A percentile compares a stretch with the other conserved stretches of the same genome.
Conservation (phyloP, 1,284 basidiomycete species). For the Fistulinella cinereoalba region DNA sequence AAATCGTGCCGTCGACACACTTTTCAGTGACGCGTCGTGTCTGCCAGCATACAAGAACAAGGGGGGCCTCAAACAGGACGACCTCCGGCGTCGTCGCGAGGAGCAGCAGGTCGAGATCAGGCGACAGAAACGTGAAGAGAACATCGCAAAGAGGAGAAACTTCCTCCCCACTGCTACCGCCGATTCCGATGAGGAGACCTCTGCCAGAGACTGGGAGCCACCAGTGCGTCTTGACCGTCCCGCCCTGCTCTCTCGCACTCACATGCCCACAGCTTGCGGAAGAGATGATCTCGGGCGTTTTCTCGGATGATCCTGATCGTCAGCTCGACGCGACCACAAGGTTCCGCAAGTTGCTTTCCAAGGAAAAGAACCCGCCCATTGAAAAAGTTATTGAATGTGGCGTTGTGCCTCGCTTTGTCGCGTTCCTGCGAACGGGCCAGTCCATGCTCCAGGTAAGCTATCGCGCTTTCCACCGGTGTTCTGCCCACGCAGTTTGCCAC, state of each 20-base stretch:
- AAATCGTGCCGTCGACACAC: background rate
- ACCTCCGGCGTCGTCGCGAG: slow-evolving; percentile 89
- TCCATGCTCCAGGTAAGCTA: slow-evolving; percentile 88
- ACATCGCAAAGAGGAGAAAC: slow-evolving; percentile 94
- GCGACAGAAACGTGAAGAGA: slow-evolving; percentile 94
- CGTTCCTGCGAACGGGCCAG: slow-evolving; percentile 86
- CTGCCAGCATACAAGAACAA: slow-evolving; percentile 76
- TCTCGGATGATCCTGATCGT: slow-evolving; percentile 87
- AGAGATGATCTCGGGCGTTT: slow-evolving; percentile 92
- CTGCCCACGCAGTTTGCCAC: slow-evolving; percentile 2
- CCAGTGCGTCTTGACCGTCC: slow-evolving; percentile 51
- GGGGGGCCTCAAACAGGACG: slow-evolving; percentile 79
- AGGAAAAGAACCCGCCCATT: slow-evolving; percentile 99
- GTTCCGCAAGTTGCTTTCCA: slow-evolving; percentile 97
- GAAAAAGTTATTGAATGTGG: slow-evolving; percentile 98
- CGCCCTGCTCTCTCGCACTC: background rate
- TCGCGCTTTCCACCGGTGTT: background rate
- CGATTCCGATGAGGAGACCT: slow-evolving; percentile 87
- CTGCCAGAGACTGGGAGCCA: slow-evolving; percentile 69
- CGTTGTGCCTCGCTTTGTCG: slow-evolving; percentile 96
- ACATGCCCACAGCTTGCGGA: slow-evolving; percentile 63
- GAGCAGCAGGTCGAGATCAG: slow-evolving; percentile 98
- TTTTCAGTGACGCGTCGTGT: slow-evolving; percentile 14
- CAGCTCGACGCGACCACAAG: slow-evolving; percentile 95
- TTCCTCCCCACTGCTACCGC: slow-evolving; percentile 69